These are phyloP conservation scores for Mycogone perniciosa DNA, from an alignment of 2,329 filamentous ascomycete genomes.

Conservation along the genomic window DNA sequence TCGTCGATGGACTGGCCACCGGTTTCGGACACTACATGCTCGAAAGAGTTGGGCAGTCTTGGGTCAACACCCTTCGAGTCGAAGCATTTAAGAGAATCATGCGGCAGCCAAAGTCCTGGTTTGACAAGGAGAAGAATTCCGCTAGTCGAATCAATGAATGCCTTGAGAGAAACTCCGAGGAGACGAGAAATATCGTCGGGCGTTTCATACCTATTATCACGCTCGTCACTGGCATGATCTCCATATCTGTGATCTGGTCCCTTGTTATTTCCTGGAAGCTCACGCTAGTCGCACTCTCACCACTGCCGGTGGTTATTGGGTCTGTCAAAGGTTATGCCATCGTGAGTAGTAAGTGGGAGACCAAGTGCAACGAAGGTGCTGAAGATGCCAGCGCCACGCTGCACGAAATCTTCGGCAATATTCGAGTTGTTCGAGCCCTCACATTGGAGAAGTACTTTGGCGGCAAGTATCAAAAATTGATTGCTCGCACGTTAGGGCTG, in stretches of 20 bases:
- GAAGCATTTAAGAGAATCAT: constrained; percentile 65
- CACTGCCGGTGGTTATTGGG: constrained; percentile 59
- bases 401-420: constrained; percentile 69
- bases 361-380: constrained; percentile 56
- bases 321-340: constrained; percentile 60
- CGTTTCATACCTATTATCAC: constrained; percentile 68
- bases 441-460: constrained; percentile 68
- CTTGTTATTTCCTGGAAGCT: constrained; percentile 71
- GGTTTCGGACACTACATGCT: constrained; percentile 66
- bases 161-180: constrained; percentile 76
- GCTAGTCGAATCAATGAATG: constrained; percentile 59
- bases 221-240: constrained; percentile 59
- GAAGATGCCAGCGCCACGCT: constrained; percentile 52
- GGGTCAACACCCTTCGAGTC: constrained; percentile 66
- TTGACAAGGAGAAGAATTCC: constrained; percentile 61
- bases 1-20: constrained; percentile 57
- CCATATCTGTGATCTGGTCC: constrained; percentile 68
- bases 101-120: constrained; percentile 72
- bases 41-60: constrained; percentile 65
- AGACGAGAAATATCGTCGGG: constrained; percentile 77
- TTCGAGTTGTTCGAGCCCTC: constrained; percentile 70
- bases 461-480: constrained; percentile 51
- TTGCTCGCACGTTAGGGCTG: constrained; percentile 45
- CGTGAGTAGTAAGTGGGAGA: constrained; percentile 67
- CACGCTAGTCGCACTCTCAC: constrained; percentile 66